Evolutionary conservation across 164 flowering plant species (phyloP).

Genomic region (Umbellularia californica): DNA sequence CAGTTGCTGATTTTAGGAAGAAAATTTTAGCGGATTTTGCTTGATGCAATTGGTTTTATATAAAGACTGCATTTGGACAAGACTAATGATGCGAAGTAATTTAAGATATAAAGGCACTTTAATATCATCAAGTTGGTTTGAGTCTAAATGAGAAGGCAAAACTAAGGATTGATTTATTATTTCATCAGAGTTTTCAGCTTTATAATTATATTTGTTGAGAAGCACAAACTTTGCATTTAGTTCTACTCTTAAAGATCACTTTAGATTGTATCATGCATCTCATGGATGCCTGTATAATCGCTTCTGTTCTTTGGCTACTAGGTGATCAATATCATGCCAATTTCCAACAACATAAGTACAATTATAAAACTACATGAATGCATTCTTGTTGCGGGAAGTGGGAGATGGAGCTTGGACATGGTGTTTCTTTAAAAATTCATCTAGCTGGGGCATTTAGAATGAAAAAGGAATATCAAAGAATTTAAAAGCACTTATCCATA

Average conservation of each 20-base stretch:
- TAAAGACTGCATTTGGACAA: background rate
- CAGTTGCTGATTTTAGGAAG: too few relatives aligned
- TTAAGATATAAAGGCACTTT: too few relatives aligned
- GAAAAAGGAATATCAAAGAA: too few relatives aligned
- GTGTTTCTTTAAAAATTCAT: too few relatives aligned
- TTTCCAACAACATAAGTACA: background rate
- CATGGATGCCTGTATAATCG: background rate
- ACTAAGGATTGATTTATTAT: too few relatives aligned
- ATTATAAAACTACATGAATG: background rate
- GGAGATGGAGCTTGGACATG: background rate
- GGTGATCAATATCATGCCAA: background rate
- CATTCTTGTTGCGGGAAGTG: background rate
- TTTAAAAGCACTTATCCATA: too few relatives aligned
- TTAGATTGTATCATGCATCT: background rate
- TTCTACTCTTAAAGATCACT: background rate
- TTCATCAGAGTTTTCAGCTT: background rate
- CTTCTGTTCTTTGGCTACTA: background rate
- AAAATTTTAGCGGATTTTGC: too few relatives aligned
- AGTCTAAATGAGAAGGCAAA: background rate
- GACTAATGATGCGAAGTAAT: background rate
- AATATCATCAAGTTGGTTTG: background rate
- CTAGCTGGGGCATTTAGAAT: too few relatives aligned
- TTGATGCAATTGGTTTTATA: too few relatives aligned
- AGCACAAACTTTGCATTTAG: background rate
- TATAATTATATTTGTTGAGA: too few relatives aligned